Base-by-base conservation (phyloP, 768 basidiomycete species). In the Termitomyces sp. region DNA sequence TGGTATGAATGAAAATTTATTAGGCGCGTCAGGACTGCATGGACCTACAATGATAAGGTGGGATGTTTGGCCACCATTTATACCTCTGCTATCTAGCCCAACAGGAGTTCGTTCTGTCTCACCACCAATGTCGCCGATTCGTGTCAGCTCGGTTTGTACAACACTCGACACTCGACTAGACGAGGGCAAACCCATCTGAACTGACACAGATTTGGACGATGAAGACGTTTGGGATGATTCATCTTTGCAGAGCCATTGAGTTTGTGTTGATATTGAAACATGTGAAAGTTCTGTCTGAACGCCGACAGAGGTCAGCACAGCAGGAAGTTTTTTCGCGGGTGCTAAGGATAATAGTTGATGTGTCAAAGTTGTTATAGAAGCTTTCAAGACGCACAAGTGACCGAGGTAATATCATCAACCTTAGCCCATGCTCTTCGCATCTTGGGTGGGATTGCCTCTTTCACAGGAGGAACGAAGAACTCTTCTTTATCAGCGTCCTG, bases 341-440 rank as follows among this genome's bases (percentile, higher is more conserved):
- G 38, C 56, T 56, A 38, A 35, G 17, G 8, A 52, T 19, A 21
- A 23, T 16, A 19, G 29, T 59, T 14, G 47, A 60, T 37, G 45
- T 40, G 44, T 49, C 48, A 17, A 49, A 34, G 14, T 44, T n/a
- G 56, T 23, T 21, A 27, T 51, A 23, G 40, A 29, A 17, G 19
- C 37, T 9, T 19, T 9, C 31, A 53, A 23, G 53, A 66, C 81
- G 77, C 67, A 82, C 80, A 67, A 62, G 66, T 54, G 9, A 54
- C 61, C 40, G 65, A 62, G 68, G 70, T 75, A 65, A 74, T 69
- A 66, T 79, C 78, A 59, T 83, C 78, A 49, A 66, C 57, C 65
- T 75, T 83, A 42, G 72, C 75, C 84, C 85, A 86, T 27, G 79
- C 77, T 64, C 82, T 78, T 49, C 84, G 76, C 82, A 86, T 81